Conservation (phyloP, 345 rosid species). For the Eucalyptus victrix region DNA sequence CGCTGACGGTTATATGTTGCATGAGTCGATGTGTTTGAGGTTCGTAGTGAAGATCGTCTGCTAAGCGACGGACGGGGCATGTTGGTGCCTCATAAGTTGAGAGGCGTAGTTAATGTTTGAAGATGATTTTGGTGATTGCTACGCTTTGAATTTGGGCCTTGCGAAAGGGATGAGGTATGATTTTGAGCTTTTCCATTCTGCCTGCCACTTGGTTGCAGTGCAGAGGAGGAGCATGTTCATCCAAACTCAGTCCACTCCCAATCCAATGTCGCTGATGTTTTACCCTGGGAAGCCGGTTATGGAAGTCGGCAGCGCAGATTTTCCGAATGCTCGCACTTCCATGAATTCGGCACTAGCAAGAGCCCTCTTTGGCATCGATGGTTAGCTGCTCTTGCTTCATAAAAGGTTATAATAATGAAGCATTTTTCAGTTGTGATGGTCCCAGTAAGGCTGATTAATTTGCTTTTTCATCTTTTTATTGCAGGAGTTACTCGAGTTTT, state of each 20-base stretch:
- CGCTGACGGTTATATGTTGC: neutral
- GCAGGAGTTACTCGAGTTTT: slow-evolving; percentile 76
- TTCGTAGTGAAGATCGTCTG: neutral
- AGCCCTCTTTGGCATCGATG: slow-evolving; percentile 68
- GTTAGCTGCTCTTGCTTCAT: slow-evolving; percentile 10
- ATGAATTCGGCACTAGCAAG: slow-evolving; percentile 71
- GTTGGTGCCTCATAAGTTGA: neutral
- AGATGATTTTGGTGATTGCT: neutral
- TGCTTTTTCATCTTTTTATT: neutral
- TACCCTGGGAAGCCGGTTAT: slow-evolving; percentile 85
- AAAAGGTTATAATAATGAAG: neutral
- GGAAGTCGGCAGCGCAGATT: slow-evolving; percentile 90
- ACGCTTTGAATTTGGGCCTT: neutral
- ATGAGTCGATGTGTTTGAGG: neutral
- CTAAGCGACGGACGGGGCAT: fast-evolving
- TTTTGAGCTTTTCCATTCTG: neutral
- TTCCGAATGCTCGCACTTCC: slow-evolving; percentile 76
- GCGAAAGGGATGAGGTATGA: neutral
- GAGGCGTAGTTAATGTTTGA: neutral
- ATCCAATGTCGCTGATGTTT: slow-evolving; percentile 94
- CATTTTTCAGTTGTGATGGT: neutral
- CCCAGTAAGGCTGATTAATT: neutral
- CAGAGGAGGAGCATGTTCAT: slow-evolving; percentile 94
- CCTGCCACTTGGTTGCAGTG: slow-evolving; percentile 17
- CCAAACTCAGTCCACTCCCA: slow-evolving; percentile 86